Conservation (phyloP, 116 monocot species). For the Zostera marina region DNA sequence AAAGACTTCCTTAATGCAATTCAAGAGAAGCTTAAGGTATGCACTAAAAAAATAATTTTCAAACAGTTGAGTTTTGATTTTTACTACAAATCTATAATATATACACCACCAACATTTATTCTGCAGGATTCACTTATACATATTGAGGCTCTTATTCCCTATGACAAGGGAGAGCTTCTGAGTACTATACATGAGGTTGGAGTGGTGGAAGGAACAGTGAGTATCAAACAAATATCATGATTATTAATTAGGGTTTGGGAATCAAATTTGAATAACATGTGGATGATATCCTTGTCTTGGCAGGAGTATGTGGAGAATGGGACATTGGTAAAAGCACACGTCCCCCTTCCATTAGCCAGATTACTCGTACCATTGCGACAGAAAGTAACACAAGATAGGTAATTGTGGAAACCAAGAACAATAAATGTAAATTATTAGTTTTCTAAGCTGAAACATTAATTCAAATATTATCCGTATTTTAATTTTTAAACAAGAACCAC, state of each 20-base stretch:
- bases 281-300: constrained; percentile 1
- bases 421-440: not conserved
- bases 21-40: constrained; percentile 73
- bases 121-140: constrained; percentile 63
- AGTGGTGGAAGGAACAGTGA: constrained; percentile 65
- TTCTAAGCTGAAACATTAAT: no score
- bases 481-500: no score
- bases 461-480: no score
- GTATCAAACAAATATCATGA: constrained; percentile 15
- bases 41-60: not conserved
- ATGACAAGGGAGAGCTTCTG: constrained; percentile 78
- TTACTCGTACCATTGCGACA: constrained; percentile 70
- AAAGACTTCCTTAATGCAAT: constrained; percentile 68
- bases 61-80: not conserved
- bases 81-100: not conserved
- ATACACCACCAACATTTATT: not conserved
- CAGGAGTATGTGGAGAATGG: constrained; percentile 81
- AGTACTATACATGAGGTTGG: constrained; percentile 86
- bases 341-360: constrained; percentile 79
- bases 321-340: constrained; percentile 60
- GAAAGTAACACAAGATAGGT: constrained; percentile 28
- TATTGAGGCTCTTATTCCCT: constrained; percentile 82
- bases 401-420: not conserved
- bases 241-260: not conserved
- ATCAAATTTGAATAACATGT: constrained; percentile 15